Evolutionary conservation across 768 basidiomycete species (phyloP), one percentile per base, ranked within the genome.

Genomic region (Galerina sulciceps): DNA sequence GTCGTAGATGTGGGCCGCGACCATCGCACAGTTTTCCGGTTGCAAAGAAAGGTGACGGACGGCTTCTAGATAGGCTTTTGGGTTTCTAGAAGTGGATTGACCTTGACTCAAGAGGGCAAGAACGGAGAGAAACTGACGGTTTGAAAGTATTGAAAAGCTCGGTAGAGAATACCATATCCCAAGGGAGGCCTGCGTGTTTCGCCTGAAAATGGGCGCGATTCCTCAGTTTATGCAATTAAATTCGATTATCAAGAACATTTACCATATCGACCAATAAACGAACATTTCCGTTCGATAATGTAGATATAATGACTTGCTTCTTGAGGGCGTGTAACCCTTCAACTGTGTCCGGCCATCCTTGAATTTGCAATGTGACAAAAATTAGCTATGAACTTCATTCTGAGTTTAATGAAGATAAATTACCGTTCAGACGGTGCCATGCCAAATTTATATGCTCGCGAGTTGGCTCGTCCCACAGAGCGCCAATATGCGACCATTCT

Each of bases 211-310:
- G 6, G 14, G 10, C 10, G n/a, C 11, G 1, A 18, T 10, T 31
- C 2, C 4, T 17, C 26, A 15, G 17, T 3, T 37, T 37, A 0
- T 17, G 5, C 51, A 13, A 20, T 15, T 26, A 31, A 18, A 23
- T 10, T 2, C 4, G 11, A 35, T 44, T 43, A 8, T 31, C 26
- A 22, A 47, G 48, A 50, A 26, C 13, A 62, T 70, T 31, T 58
- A 85, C 87, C 84, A 89, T 80, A 64, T 89, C 86, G 0, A 85
- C 70, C 2, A 89, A 75, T 5, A 88, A 72, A 15, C 83, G 74
- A 40, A 87, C 75, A 63, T 85, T 90, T 9, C 87, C 88, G 58
- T 90, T 90, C 0, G 87, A 88, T 0, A 90, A 71, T 3, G 82
- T 76, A 1, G 77, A 77, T 10, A 88, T 79, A 48, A 87, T 76